Evolutionary conservation across 257 asterid genomes (phyloP).

Genomic region (Primulina eburnea): DNA sequence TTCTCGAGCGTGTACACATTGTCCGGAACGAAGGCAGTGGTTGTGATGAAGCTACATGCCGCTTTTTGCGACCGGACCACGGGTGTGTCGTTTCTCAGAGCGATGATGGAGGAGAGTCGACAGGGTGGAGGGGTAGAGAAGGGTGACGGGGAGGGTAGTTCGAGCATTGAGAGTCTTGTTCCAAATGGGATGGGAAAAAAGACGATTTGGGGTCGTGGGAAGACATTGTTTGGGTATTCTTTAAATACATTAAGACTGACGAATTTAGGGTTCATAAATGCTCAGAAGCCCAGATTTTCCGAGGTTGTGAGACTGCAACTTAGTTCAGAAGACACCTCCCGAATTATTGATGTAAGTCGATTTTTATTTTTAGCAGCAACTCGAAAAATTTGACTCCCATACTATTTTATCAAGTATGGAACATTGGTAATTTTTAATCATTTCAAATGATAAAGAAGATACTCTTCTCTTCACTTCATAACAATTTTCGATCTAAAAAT

Average conservation of each 20-base stretch:
- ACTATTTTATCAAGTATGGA: too few species aligned
- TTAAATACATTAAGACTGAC: slow-evolving; percentile 48
- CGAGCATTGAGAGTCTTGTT: slow-evolving; percentile 51
- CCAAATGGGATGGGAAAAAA: slow-evolving; percentile 52
- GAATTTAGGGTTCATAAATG: slow-evolving; percentile 45
- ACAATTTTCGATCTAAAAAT: too few species aligned
- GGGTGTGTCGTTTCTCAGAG: slow-evolving; percentile 59
- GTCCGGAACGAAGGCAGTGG: slow-evolving; percentile 28
- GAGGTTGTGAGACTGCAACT: slow-evolving; percentile 52
- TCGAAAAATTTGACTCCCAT: not conserved
- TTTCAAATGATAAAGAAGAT: too few species aligned
- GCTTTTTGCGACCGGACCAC: slow-evolving; percentile 72
- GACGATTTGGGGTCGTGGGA: slow-evolving; percentile 63
- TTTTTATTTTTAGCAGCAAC: too few species aligned
- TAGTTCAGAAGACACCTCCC: slow-evolving; percentile 35
- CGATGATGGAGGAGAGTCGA: slow-evolving; percentile 44
- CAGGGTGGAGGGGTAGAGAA: slow-evolving; percentile 17
- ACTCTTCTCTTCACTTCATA: too few species aligned
- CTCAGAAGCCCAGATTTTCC: slow-evolving; percentile 44
- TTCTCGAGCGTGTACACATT: slow-evolving; percentile 35
- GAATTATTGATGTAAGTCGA: slow-evolving; percentile 46
- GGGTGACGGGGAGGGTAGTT: slow-evolving; percentile 41
- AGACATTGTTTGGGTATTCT: slow-evolving; percentile 63
- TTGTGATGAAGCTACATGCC: slow-evolving; percentile 52
- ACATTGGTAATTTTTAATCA: too few species aligned